Conservation (phyloP, 2,329 filamentous ascomycete species). For the Pseudopyricularia cyperi region DNA sequence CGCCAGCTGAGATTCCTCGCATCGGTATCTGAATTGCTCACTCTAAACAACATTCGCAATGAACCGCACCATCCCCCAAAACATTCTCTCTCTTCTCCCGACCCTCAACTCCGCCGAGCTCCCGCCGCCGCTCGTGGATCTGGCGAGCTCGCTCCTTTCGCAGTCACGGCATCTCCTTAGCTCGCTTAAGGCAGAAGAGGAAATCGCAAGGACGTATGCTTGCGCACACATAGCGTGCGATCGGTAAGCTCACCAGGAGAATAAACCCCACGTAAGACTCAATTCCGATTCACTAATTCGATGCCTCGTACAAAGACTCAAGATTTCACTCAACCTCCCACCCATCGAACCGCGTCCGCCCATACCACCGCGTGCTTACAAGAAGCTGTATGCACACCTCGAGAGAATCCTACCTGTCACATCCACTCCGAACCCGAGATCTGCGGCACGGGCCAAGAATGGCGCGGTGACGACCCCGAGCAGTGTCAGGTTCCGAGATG, state of each 20-base stretch:
- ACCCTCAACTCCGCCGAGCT: slow-evolving; percentile 50
- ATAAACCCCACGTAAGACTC: too few species aligned
- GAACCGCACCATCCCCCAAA: slow-evolving; percentile 63
- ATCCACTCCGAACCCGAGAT: slow-evolving; percentile 4
- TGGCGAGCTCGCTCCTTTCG: slow-evolving; percentile 61
- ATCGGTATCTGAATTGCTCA: too few species aligned
- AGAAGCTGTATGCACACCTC: slow-evolving; percentile 69
- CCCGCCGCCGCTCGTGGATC: slow-evolving; percentile 55
- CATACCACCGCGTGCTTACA: slow-evolving; percentile 68
- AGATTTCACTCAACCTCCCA: slow-evolving; percentile 63
- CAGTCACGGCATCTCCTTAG: slow-evolving; percentile 69
- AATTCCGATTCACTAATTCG: not conserved
- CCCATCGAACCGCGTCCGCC: slow-evolving; percentile 64
- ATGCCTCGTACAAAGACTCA: slow-evolving; percentile 41
- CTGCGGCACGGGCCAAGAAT: not conserved
- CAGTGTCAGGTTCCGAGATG: slow-evolving; percentile 12
- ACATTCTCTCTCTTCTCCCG: slow-evolving; percentile 60
- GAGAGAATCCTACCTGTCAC: slow-evolving; percentile 52
- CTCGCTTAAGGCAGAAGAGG: slow-evolving; percentile 71
- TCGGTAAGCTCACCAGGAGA: slow-evolving; percentile 35
- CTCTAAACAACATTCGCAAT: slow-evolving; percentile 34
- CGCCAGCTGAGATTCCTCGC: too few species aligned
- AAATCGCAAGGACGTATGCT: slow-evolving; percentile 71
- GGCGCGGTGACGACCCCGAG: slow-evolving; percentile 6
- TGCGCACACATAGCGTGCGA: slow-evolving; percentile 87